A percentile compares a stretch with the other conserved stretches of the same genome.
phyloP scores from a whole-genome alignment of 495 filamentous ascomycete species.

The Rhypophila decipiens region DNA sequence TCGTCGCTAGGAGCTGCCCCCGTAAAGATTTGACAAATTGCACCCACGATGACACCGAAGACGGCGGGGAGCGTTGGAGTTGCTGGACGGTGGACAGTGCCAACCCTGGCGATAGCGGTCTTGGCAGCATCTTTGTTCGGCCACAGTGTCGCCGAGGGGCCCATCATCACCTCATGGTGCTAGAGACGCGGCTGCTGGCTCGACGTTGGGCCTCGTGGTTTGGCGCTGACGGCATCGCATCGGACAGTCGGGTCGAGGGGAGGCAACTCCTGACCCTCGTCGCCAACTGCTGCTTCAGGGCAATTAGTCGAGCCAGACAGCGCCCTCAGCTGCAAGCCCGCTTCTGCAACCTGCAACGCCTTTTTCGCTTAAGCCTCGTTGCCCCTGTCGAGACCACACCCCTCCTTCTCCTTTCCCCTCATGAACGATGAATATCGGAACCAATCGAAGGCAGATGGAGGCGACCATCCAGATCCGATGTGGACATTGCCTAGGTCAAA shows the following conservation, averaged over 20 bases:
- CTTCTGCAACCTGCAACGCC: conserved; percentile 12
- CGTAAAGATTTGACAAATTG: conserved; percentile 11
- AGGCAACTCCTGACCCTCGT: conserved; percentile 12
- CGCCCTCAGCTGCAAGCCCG: conserved; percentile 1
- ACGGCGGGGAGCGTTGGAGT: conserved; percentile 18
- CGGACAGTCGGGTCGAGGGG: conserved; percentile 14
- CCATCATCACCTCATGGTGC: conserved; percentile 18
- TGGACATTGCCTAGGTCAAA: not conserved
- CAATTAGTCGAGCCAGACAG: conserved; percentile 2
- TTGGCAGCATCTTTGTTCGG: conserved; percentile 18
- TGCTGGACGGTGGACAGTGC: conserved; percentile 18
- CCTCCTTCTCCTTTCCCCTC: not conserved
- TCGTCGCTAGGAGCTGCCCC: not conserved
- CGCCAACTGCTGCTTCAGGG: conserved; percentile 5
- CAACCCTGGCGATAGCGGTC: conserved; percentile 24
- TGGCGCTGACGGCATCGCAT: conserved; percentile 4
- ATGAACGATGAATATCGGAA: conserved; percentile 1
- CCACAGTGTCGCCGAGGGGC: conserved; percentile 24
- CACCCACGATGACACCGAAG: conserved; percentile 11
- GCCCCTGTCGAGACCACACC: not conserved
- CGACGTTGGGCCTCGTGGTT: not conserved
- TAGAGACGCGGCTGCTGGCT: not conserved
- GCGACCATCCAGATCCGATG: conserved; percentile 17
- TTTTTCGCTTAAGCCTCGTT: conserved; percentile 18
- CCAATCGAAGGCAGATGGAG: conserved; percentile 1